phyloP scores from a whole-genome alignment of 2,329 filamentous ascomycete species.

The Fusarium goolgardi region DNA sequence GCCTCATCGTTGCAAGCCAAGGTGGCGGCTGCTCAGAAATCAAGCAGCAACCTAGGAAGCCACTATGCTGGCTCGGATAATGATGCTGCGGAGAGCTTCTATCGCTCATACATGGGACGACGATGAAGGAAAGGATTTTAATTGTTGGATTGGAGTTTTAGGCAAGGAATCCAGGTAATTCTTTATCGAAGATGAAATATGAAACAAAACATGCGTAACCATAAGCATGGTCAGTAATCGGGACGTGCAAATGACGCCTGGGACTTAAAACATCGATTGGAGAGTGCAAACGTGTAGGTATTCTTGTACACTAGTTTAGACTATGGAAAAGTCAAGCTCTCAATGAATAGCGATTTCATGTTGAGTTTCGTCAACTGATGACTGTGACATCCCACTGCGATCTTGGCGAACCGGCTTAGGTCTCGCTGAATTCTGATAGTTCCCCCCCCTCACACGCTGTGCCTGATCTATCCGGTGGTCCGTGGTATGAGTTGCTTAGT shows the following conservation, averaged over 20 bases:
- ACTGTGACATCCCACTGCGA: constrained; percentile 23
- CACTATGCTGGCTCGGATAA: constrained; percentile 70
- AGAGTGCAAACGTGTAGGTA: constrained; percentile 45
- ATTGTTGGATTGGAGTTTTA: constrained; percentile 46
- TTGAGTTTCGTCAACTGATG: constrained; percentile 12
- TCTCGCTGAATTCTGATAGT: constrained; percentile 30
- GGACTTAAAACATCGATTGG: constrained; percentile 29
- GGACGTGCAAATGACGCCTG: constrained; percentile 22
- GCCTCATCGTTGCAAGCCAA: constrained; percentile 84
- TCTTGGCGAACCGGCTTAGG: constrained; percentile 28
- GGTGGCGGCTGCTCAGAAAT: constrained; percentile 84
- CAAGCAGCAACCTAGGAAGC: constrained; percentile 70
- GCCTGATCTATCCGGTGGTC: constrained; percentile 37
- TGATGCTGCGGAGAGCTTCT: constrained; percentile 88
- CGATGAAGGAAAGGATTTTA: constrained; percentile 58
- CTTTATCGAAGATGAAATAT: constrained; percentile 32
- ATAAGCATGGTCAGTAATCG: constrained; percentile 9
- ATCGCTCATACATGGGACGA: constrained; percentile 85
- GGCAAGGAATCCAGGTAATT: constrained; percentile 36
- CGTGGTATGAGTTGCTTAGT: constrained; percentile 55
- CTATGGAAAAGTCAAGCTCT: constrained; percentile 43
- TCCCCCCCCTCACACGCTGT: constrained; percentile 40
- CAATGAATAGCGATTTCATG: constrained; percentile 32
- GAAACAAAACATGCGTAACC: constrained; percentile 16
- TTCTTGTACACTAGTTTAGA: constrained; percentile 57